Percentiles rank a stretch among this genome's conserved stretches.
These are phyloP conservation scores for Dactylellina haptotyla DNA, from an alignment of 2,329 filamentous ascomycete species.

Conservation along the genomic window DNA sequence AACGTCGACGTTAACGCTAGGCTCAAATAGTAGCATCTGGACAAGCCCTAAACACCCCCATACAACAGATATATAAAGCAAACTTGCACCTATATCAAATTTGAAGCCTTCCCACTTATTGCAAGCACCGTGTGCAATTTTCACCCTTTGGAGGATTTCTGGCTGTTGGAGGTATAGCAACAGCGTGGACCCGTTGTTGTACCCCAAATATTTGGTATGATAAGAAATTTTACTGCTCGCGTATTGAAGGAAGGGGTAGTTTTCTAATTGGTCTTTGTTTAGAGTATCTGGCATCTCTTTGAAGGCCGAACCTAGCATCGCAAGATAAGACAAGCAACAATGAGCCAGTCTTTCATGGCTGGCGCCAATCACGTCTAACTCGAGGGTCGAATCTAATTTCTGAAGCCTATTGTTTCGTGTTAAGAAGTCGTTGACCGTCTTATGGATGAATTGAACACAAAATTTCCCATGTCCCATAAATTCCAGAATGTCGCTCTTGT, in stretches of 20 bases:
- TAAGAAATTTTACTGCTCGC: conserved; percentile 23
- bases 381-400: conserved; percentile 27
- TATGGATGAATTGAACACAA: conserved; percentile 54
- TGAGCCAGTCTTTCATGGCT: conserved; percentile 38
- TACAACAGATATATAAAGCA: background rate
- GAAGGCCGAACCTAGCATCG: background rate
- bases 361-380: conserved; percentile 4
- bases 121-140: too few species aligned
- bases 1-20: background rate
- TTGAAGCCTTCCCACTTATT: too few species aligned
- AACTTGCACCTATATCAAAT: background rate
- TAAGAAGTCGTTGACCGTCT: conserved; percentile 53
- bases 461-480: too few species aligned
- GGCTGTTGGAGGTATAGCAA: too few species aligned
- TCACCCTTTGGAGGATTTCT: too few species aligned
- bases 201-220: conserved; percentile 44
- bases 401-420: conserved; percentile 47
- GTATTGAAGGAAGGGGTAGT: conserved; percentile 45
- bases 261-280: background rate
- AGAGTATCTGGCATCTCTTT: background rate
- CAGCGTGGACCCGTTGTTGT: too few species aligned
- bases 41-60: background rate
- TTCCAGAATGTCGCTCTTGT: too few species aligned
- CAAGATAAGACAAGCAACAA: conserved; percentile 42
- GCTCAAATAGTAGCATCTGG: conserved; percentile 1